Evolutionary conservation across 352 stramenopile species (phyloP).

Genomic region (Thraustochytrium striatum): DNA sequence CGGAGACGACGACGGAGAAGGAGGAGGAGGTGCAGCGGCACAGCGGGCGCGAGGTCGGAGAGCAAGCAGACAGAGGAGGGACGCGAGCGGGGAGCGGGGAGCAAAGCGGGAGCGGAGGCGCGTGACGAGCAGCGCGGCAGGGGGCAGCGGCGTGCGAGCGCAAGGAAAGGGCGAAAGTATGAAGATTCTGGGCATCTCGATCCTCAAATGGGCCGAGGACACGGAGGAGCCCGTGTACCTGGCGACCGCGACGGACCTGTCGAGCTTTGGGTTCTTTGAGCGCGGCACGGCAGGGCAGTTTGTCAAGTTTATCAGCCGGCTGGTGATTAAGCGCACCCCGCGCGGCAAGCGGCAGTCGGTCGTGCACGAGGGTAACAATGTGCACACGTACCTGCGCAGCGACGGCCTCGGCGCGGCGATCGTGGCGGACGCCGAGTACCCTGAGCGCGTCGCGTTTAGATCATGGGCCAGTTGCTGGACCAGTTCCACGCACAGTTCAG

Average conservation of each 20-base stretch:
- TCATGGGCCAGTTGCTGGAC: constrained; percentile 91
- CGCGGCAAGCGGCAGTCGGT: constrained; percentile 93
- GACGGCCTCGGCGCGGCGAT: constrained; percentile 92
- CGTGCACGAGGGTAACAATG: constrained; percentile 94
- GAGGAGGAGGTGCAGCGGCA: too few species aligned
- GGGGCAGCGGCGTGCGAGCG: too few species aligned
- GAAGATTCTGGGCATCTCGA: constrained; percentile 71
- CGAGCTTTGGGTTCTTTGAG: constrained; percentile 77
- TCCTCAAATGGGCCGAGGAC: constrained; percentile 63
- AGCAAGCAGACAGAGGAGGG: too few species aligned
- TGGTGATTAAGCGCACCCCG: constrained; percentile 94
- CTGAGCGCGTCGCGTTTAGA: constrained; percentile 91
- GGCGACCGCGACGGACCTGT: constrained; percentile 64
- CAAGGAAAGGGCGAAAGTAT: constrained; percentile 57
- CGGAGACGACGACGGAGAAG: too few species aligned
- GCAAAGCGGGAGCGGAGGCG: too few species aligned
- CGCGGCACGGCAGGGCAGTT: constrained; percentile 87
- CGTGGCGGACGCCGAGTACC: constrained; percentile 96
- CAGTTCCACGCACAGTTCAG: constrained; percentile 74
- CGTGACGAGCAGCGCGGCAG: too few species aligned
- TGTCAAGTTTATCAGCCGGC: constrained; percentile 98
- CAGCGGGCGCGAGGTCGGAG: too few species aligned
- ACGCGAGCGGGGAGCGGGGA: too few species aligned
- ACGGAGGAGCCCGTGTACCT: constrained; percentile 66
- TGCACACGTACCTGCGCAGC: constrained; percentile 94